These are phyloP conservation scores for Suillus tomentosus DNA, from an alignment of 768 basidiomycete species.

Conservation along the genomic window DNA sequence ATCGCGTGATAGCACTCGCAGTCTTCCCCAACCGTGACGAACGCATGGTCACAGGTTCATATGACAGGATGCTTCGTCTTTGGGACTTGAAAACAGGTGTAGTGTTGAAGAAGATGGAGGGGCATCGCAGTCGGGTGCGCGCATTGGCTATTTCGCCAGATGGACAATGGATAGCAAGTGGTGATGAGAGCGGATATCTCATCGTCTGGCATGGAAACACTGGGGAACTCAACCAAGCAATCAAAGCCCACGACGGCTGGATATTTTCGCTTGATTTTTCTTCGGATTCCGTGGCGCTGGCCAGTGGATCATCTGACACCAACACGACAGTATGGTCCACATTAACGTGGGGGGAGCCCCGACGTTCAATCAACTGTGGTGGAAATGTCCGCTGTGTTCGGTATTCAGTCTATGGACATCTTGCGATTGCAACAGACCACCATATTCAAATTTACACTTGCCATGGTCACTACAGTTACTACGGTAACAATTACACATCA, in stretches of 20 bases:
- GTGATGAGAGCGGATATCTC: background rate
- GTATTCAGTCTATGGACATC: background rate
- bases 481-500: too few relatives aligned
- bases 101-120: background rate
- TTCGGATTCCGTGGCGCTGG: accelerated
- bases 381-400: background rate
- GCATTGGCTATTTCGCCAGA: background rate
- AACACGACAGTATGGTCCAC: too few relatives aligned
- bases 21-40: background rate
- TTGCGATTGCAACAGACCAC: background rate
- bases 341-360: too few relatives aligned
- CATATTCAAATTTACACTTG: too few relatives aligned
- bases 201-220: background rate
- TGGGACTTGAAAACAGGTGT: background rate
- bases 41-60: background rate
- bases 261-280: background rate
- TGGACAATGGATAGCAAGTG: background rate
- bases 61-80: background rate
- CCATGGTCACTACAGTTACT: too few relatives aligned
- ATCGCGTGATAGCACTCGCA: background rate
- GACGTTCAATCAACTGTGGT: too few relatives aligned
- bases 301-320: background rate
- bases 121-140: background rate
- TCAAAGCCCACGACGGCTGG: background rate
- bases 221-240: background rate